Conservation (phyloP, 2,329 filamentous ascomycete species). For the Endoconidiophora laricicola region DNA sequence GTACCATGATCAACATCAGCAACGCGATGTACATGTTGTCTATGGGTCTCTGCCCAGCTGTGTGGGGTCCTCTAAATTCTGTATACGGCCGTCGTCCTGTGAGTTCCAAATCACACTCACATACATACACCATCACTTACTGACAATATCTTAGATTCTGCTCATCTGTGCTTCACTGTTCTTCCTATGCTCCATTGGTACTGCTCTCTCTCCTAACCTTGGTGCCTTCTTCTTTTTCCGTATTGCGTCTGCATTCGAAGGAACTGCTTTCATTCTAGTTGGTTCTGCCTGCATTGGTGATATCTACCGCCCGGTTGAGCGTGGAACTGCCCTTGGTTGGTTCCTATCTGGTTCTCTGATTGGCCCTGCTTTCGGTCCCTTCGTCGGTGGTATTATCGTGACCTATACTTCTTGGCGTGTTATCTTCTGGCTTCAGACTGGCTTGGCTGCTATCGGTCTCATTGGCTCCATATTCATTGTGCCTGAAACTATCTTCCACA, state of each 20-base stretch:
- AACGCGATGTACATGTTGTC: constrained; percentile 62
- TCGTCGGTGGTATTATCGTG: constrained; percentile 60
- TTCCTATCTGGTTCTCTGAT: constrained; percentile 56
- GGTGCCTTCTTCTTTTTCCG: constrained; percentile 58
- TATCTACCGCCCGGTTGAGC: constrained; percentile 47
- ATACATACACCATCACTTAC: not conserved
- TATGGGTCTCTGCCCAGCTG: constrained; percentile 53
- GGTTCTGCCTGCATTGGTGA: constrained; percentile 53
- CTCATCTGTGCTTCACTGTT: constrained; percentile 46
- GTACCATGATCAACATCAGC: constrained; percentile 52
- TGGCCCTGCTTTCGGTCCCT: constrained; percentile 53
- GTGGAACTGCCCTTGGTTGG: constrained; percentile 58
- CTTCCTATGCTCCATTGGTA: constrained; percentile 52
- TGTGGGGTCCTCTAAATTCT: constrained; percentile 58
- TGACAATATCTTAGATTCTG: constrained; percentile 18
- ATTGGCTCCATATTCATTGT: constrained; percentile 48
- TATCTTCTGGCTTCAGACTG: constrained; percentile 65
- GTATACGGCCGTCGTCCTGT: constrained; percentile 43
- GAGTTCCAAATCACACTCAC: constrained; percentile 17
- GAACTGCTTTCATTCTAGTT: constrained; percentile 57
- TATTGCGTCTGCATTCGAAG: constrained; percentile 57
- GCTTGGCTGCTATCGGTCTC: constrained; percentile 42
- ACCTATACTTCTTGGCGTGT: constrained; percentile 56
- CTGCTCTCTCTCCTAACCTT: constrained; percentile 55
- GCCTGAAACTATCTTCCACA: constrained; percentile 55